Conservation (phyloP, 352 stramenopile species). For the Nothophytophthora sp. region DNA sequence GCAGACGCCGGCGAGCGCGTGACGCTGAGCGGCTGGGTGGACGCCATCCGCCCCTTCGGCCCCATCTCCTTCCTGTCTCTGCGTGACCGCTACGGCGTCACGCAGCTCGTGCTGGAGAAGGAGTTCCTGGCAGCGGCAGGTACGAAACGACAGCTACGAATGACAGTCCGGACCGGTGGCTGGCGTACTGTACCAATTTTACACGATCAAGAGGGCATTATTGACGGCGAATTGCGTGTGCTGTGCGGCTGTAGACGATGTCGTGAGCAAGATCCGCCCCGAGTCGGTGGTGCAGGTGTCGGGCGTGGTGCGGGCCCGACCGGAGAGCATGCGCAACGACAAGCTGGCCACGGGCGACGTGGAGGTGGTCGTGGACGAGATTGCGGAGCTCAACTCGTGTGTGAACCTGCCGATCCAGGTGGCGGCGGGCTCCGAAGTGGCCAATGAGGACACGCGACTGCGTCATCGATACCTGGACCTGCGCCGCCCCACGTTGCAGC, state of each 20-base stretch:
- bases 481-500: constrained; percentile 68
- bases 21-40: constrained; percentile 79
- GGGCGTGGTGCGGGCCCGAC: constrained; percentile 57
- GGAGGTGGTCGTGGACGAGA: constrained; percentile 68
- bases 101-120: constrained; percentile 81
- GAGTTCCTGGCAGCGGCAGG: constrained; percentile 40
- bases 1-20: constrained; percentile 54
- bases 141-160: constrained; percentile 8
- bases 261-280: constrained; percentile 59
- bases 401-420: constrained; percentile 66
- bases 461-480: constrained; percentile 84
- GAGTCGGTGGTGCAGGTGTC: constrained; percentile 73
- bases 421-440: constrained; percentile 42
- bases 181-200: too few species aligned
- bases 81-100: constrained; percentile 77
- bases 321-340: constrained; percentile 67
- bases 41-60: constrained; percentile 74
- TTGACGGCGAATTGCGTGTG: background rate
- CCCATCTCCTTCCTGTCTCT: constrained; percentile 83
- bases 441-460: constrained; percentile 77
- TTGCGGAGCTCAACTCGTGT: constrained; percentile 66
- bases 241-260: constrained; percentile 20
- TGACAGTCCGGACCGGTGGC: background rate
- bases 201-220: background rate
- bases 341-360: constrained; percentile 73